A percentile compares a stretch with the other conserved stretches of the same genome.
Conservation (phyloP, 345 rosid genomes). For the Aquilaria yunnanensis region DNA sequence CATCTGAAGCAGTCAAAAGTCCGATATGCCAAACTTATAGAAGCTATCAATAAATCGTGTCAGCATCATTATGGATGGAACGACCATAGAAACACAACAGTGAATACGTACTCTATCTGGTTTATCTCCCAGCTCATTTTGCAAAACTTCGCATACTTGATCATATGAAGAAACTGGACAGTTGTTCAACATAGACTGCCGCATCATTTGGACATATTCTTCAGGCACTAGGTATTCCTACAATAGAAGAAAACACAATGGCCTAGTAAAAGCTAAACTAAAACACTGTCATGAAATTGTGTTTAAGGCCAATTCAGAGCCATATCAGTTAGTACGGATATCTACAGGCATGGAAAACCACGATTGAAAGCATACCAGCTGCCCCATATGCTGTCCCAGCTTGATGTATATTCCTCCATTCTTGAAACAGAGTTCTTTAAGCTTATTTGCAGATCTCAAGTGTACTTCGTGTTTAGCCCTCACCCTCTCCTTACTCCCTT, state of each 20-base stretch:
- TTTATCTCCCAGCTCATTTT: slow-evolving; percentile 78
- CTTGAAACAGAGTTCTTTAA: slow-evolving; percentile 81
- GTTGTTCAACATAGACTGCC: slow-evolving; percentile 87
- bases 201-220: slow-evolving; percentile 79
- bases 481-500: slow-evolving; percentile 66
- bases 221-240: slow-evolving; percentile 87
- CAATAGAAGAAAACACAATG: slow-evolving; percentile 2
- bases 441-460: slow-evolving; percentile 82
- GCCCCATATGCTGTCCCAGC: slow-evolving; percentile 95
- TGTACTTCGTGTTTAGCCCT: slow-evolving; percentile 86
- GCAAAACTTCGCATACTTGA: slow-evolving; percentile 87
- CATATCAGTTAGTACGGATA: no score
- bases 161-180: slow-evolving; percentile 93
- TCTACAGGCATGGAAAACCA: not conserved
- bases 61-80: no score
- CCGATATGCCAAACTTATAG: not conserved
- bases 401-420: slow-evolving; percentile 95
- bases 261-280: slow-evolving; percentile 2
- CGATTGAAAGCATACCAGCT: slow-evolving; percentile 49
- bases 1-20: slow-evolving; percentile 3
- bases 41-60: no score
- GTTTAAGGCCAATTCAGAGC: no score
- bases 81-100: no score
- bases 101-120: slow-evolving; percentile 66
- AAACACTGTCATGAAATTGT: not conserved